phyloP scores from a whole-genome alignment of 75 land plant genomes.

The Sequoiadendron giganteum region DNA sequence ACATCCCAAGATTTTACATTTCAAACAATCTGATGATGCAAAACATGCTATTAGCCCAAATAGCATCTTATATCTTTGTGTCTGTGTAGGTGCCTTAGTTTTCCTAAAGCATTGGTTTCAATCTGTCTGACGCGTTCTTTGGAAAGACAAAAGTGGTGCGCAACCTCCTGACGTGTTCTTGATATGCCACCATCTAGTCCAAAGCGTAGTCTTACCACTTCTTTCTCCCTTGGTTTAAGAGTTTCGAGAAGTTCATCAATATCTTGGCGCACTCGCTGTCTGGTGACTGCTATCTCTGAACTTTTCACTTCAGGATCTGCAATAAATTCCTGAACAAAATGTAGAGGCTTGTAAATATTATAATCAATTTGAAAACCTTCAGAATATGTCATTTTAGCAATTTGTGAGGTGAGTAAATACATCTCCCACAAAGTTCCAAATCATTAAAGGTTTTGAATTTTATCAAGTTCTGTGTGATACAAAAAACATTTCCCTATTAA shows the following conservation, averaged over 20 bases:
- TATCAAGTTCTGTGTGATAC: too few species aligned
- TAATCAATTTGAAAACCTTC: neutral
- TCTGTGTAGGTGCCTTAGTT: conserved; percentile 62
- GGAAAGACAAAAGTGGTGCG: conserved; percentile 63
- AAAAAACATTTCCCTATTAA: too few species aligned
- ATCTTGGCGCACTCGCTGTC: conserved; percentile 68
- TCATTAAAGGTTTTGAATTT: too few species aligned
- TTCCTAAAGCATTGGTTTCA: conserved; percentile 73
- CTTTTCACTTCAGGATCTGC: conserved; percentile 71
- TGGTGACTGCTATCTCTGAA: conserved; percentile 45
- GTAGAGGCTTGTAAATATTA: neutral
- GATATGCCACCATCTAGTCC: conserved; percentile 86
- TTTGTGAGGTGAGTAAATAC: neutral
- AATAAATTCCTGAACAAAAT: conserved; percentile 68
- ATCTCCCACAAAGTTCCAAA: neutral
- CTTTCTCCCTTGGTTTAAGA: conserved; percentile 65
- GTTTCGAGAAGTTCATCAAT: conserved; percentile 67
- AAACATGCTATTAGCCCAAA: conserved; percentile 20
- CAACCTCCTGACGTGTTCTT: conserved; percentile 86
- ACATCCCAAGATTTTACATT: neutral
- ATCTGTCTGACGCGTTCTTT: conserved; percentile 86
- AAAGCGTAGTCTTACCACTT: conserved; percentile 73
- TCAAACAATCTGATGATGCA: neutral
- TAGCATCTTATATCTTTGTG: conserved; percentile 64
- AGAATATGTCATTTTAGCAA: neutral